Conservation (phyloP, 1,139 yeast genomes). For the Petasospora fabianii region DNA sequence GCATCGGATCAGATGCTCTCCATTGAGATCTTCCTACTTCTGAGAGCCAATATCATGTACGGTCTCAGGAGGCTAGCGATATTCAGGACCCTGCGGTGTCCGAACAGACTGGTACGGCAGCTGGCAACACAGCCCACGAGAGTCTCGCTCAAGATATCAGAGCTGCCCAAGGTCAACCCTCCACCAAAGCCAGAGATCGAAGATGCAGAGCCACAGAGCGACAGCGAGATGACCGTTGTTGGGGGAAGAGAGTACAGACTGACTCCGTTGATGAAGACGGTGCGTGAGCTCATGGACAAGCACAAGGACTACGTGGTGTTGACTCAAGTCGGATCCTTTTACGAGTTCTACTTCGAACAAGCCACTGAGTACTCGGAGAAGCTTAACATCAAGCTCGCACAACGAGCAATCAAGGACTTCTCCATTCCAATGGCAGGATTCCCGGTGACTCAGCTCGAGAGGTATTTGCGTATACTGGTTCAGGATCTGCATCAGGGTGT, state of each 20-base stretch:
- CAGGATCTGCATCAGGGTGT: conserved; percentile 67
- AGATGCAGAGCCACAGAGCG: not conserved
- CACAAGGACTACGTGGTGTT: conserved; percentile 71
- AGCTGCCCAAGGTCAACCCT: conserved; percentile 6
- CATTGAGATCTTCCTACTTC: too few species aligned
- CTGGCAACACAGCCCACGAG: conserved; percentile 1
- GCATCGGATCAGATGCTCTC: too few species aligned
- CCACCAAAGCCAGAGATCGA: conserved; percentile 2
- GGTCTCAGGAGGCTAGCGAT: too few species aligned
- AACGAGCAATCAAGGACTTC: conserved; percentile 42
- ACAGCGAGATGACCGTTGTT: not conserved
- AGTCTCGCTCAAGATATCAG: conserved; percentile 6
- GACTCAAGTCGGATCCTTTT: conserved; percentile 88
- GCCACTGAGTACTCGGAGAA: conserved; percentile 72
- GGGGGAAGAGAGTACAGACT: conserved; percentile 10
- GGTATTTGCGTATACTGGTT: conserved; percentile 71
- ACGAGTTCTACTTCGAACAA: conserved; percentile 84
- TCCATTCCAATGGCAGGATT: conserved; percentile 88
- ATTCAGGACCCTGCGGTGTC: too few species aligned
- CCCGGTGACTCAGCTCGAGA: conserved; percentile 66
- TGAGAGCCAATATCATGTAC: too few species aligned
- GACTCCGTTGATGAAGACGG: conserved; percentile 25
- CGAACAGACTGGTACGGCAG: too few species aligned
- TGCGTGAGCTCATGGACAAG: conserved; percentile 42
- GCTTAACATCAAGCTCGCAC: conserved; percentile 60